Conservation (phyloP, 2,329 filamentous ascomycete species). For the Emmonsiellopsis sp. region DNA sequence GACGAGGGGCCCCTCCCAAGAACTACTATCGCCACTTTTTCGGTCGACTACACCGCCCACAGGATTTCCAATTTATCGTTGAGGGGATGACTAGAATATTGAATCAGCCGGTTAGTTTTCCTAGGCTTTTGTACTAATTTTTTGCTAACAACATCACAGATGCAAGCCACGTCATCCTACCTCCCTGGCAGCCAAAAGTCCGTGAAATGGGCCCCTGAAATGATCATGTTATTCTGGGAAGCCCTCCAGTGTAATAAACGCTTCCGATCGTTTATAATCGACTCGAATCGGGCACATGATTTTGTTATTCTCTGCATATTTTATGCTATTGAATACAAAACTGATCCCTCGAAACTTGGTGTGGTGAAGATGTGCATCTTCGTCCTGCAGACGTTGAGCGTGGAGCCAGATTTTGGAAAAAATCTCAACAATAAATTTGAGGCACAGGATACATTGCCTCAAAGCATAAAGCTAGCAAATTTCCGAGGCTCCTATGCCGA, state of each 20-base stretch:
- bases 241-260: constrained; percentile 94
- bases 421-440: constrained; percentile 85
- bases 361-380: constrained; percentile 97
- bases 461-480: constrained; percentile 68
- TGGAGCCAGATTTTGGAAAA: constrained; percentile 81
- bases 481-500: constrained; percentile 90
- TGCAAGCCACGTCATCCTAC: constrained; percentile 81
- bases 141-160: constrained; percentile 30
- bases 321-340: constrained; percentile 83
- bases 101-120: constrained; percentile 60
- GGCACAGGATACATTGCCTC: constrained; percentile 76
- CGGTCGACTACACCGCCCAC: constrained; percentile 78
- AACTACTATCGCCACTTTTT: constrained; percentile 93
- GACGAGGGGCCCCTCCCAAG: constrained; percentile 58
- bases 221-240: constrained; percentile 97
- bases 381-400: constrained; percentile 85
- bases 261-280: constrained; percentile 92
- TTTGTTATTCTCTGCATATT: constrained; percentile 86
- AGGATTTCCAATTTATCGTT: constrained; percentile 95
- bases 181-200: constrained; percentile 74
- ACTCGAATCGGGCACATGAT: constrained; percentile 86
- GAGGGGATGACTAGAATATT: constrained; percentile 89
- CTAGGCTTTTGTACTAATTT: neutral
- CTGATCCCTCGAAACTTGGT: constrained; percentile 79
- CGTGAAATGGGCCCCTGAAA: constrained; percentile 83